phyloP scores from a whole-genome alignment of 768 basidiomycete genomes.

The Podaxis sp. region DNA sequence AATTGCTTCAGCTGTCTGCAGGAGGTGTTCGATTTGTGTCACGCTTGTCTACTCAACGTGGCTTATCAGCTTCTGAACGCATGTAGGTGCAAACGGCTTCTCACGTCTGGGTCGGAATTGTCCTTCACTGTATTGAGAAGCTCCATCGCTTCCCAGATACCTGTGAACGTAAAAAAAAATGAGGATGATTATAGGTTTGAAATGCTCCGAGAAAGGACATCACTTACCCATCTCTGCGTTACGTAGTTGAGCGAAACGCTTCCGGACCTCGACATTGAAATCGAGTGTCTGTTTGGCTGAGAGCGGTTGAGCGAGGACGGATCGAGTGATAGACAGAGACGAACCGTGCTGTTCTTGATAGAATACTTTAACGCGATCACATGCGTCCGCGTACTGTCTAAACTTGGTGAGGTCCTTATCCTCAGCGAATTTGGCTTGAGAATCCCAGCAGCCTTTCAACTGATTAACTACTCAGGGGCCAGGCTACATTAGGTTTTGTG shows the following conservation, averaged over 20 bases:
- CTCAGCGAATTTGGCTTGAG: constrained; percentile 51
- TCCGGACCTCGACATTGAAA: constrained; percentile 74
- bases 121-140: constrained; percentile 84
- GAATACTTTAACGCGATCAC: constrained; percentile 73
- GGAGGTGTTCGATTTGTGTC: constrained; percentile 86
- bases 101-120: constrained; percentile 86
- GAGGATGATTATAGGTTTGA: constrained; percentile 36
- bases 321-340: constrained; percentile 1
- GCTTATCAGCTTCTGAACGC: constrained; percentile 17
- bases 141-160: constrained; percentile 85
- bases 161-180: constrained; percentile 57
- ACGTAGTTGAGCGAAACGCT: not conserved
- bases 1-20: constrained; percentile 91
- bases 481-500: not conserved
- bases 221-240: constrained; percentile 9
- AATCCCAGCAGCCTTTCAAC: constrained; percentile 62
- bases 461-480: constrained; percentile 51
- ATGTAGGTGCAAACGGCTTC: constrained; percentile 15
- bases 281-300: constrained; percentile 83
- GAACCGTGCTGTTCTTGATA: constrained; percentile 78
- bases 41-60: constrained; percentile 51
- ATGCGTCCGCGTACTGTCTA: constrained; percentile 70
- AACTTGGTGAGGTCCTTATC: constrained; percentile 64
- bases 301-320: not conserved
- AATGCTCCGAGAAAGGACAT: not conserved